These are phyloP conservation scores for Microthlaspi erraticum DNA, from an alignment of 345 rosid genomes.

Conservation along the genomic window DNA sequence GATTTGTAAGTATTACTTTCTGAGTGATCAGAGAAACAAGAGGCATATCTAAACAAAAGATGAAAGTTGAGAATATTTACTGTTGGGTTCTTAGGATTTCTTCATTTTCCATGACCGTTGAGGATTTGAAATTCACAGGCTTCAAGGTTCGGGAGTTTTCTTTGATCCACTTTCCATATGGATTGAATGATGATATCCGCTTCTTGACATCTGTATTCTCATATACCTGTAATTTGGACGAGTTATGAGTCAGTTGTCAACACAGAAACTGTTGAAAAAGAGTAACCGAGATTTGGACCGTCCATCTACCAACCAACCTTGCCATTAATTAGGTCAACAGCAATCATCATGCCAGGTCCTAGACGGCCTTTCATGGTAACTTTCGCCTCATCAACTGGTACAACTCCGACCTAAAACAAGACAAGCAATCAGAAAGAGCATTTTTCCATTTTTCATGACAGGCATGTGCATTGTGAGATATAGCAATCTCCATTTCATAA, in stretches of 20 bases:
- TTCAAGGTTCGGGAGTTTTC: conserved; percentile 79
- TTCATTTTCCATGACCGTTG: conserved; percentile 78
- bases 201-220: conserved; percentile 96
- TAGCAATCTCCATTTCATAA: not conserved
- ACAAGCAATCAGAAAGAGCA: conserved; percentile 7
- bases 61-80: conserved; percentile 53
- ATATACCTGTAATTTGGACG: conserved; percentile 65
- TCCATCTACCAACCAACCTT: conserved; percentile 68
- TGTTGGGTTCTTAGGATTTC: conserved; percentile 83
- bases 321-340: conserved; percentile 83
- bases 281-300: conserved; percentile 7
- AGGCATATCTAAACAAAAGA: not conserved
- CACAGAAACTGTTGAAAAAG: conserved; percentile 6
- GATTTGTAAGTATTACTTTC: conserved; percentile 14
- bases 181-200: conserved; percentile 74
- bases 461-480: not conserved
- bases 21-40: not conserved
- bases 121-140: conserved; percentile 66
- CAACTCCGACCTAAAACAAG: conserved; percentile 84
- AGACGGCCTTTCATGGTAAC: conserved; percentile 92
- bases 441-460: not conserved
- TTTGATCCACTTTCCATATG: conserved; percentile 85
- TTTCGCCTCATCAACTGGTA: conserved; percentile 95
- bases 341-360: conserved; percentile 99
- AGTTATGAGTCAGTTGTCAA: conserved; percentile 12